Evolutionary conservation across 2,329 filamentous ascomycete genomes (phyloP), one percentile per base, ranked within the genome.

Genomic region (Colletotrichum abscissum): DNA sequence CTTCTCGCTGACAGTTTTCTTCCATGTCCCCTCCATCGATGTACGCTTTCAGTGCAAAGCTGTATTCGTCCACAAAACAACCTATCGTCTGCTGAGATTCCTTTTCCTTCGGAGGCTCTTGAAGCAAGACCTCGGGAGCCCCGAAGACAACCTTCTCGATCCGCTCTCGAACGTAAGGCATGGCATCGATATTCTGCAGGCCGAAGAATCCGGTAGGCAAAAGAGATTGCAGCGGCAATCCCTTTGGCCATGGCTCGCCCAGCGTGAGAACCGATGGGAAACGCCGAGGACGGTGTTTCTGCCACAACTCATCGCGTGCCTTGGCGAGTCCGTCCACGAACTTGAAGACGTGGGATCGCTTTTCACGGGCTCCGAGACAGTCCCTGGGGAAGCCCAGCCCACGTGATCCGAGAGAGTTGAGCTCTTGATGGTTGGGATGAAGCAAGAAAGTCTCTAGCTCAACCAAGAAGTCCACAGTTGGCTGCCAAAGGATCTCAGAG

Each of bases 241-340:
- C 63, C n/a, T 49, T 60, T 14, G 63, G 63, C 68, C 63, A 67
- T 11, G 63, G 42, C 6, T 9, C 26, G 8, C 22, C 55, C 56
- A 67, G 9, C 2, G 49, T 33, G 22, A 67, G 55, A 2, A 67
- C 63, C 1, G 55, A 56, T 19, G 68, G 63, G n/a, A 62, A 67
- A n/a, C 67, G 33, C 9, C 22, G n/a, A n/a, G 63, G 30, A 2
- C 63, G 68, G n/a, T 49, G 33, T 1, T 42, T 26, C 26, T 22
- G 24, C 63, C 68, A 71, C 6, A 71, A 22, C 8, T 56, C 35
- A 8, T 71, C 26, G 8, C 68, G 68, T 12, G 33, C 63, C 28
- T 56, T 49, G 4, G 68, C 8, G 24, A 71, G 63, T 1, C 4
- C n/a, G 46, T 67, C 63, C 14, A 62, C 26, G 22, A 67, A 71